Percentiles rank a stretch among this genome's conserved stretches.
These are phyloP conservation scores for Fusarium guadeloupense DNA, from an alignment of 2,329 filamentous ascomycete genomes.

Conservation along the genomic window DNA sequence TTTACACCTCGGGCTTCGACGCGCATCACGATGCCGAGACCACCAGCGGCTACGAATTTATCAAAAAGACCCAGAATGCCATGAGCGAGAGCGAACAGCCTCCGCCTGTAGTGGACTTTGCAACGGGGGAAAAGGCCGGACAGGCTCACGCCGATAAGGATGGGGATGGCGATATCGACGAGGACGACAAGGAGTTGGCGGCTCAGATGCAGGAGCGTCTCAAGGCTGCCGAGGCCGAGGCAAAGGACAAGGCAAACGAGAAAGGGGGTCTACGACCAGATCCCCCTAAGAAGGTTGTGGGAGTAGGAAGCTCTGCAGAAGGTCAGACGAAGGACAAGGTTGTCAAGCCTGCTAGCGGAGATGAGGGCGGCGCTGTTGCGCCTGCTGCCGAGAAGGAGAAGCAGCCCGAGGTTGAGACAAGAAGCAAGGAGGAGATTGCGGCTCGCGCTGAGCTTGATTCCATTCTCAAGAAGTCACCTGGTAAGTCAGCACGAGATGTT, in stretches of 20 bases:
- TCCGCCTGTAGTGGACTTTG: constrained; percentile 54
- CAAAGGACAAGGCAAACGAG: constrained; percentile 73
- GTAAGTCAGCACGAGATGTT: constrained; percentile 60
- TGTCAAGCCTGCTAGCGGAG: constrained; percentile 50
- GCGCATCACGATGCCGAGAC: constrained; percentile 58
- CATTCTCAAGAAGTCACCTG: constrained; percentile 85
- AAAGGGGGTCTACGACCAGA: constrained; percentile 71
- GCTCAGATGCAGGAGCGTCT: constrained; percentile 67
- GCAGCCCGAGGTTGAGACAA: constrained; percentile 60
- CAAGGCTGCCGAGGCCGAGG: constrained; percentile 73
- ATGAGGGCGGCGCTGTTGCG: constrained; percentile 26
- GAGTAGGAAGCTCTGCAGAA: constrained; percentile 65
- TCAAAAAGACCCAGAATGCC: constrained; percentile 67
- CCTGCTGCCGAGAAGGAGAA: constrained; percentile 26
- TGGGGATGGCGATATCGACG: constrained; percentile 64
- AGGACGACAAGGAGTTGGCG: constrained; percentile 63
- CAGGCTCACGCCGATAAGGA: constrained; percentile 59
- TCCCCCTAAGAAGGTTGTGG: constrained; percentile 65
- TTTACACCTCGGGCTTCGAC: constrained; percentile 72
- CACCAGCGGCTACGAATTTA: constrained; percentile 63
- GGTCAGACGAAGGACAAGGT: constrained; percentile 55
- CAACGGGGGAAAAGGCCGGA: constrained; percentile 50
- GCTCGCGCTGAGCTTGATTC: constrained; percentile 76
- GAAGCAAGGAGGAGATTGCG: constrained; percentile 68
- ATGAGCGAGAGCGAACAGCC: constrained; percentile 53